Base-by-base conservation (phyloP, 495 filamentous ascomycete genomes). In the Annulohypoxylon maeteangense region DNA sequence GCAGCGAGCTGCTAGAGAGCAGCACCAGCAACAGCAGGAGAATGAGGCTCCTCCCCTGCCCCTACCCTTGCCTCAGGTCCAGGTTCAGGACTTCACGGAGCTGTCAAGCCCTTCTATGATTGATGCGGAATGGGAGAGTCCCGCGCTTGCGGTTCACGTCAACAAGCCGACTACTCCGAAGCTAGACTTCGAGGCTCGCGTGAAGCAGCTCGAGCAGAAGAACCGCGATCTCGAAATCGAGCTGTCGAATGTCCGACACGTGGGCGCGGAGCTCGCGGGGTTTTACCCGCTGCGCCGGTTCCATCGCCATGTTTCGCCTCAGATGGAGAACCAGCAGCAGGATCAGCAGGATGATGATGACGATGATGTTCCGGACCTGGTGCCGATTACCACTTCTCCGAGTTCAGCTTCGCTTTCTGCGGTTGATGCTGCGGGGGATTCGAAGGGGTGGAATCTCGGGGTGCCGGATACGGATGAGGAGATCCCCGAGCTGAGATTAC, bases 401-500 rank as follows among this genome's bases (percentile, higher is more conserved):
- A 20, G n/a, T 2, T 44, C 40, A 0, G 40, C n/a, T 44, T 44
- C 40, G 16, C n/a, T 14, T 14, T 40, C 27, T 29, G 27, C 40
- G 40, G 40, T 8, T 0, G n/a, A 5, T 7, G 16, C 7, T 20
- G 40, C 4, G 31, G 31, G 4, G 1, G 14, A 4, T 3, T 20
- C 25, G 20, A 48, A 48, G 16, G 7, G 31, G 0, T 40, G 29
- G 40, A 31, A 50, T 7, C 27, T 62, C n/a, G 31, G 50, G 2
- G 31, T 50, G 12, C 38, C 50, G 4, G 27, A 40, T n/a, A 29
- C 0, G 11, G 12, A 42, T 7, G 47, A 65, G 38, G 34, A 65
- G 47, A 65, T 65, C 10, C 62, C 51, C 7, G 62, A 32, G 50
- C 20, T 50, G 12, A 32, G 53, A 20, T 53, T 66, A 8, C 62